A percentile compares a stretch with the other conserved stretches of the same genome.
Evolutionary conservation across 2,329 filamentous ascomycete genomes (phyloP).

Genomic region (Xylaria sp.): DNA sequence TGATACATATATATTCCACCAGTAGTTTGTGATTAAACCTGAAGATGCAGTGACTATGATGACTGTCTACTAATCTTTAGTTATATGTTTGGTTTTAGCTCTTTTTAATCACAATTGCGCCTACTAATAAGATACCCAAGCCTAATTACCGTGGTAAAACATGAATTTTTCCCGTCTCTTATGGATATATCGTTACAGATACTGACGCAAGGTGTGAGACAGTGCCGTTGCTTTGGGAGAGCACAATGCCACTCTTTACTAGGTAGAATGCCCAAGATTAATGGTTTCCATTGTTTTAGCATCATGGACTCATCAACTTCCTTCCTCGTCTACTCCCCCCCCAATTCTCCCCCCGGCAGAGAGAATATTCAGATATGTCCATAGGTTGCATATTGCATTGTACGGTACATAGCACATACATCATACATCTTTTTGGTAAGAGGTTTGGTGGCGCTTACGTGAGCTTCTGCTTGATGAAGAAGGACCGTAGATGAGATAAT

Average conservation of each 20-base stretch:
- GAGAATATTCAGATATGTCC: neutral
- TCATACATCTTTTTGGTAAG: neutral
- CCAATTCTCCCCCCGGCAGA: neutral
- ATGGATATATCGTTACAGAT: slow-evolving; percentile 39
- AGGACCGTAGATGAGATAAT: slow-evolving; percentile 90
- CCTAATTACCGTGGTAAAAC: neutral
- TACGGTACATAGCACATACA: slow-evolving; percentile 16
- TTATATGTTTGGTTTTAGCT: neutral
- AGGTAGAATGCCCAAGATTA: neutral
- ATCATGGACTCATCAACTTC: neutral
- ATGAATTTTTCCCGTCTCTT: slow-evolving; percentile 22
- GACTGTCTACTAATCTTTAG: neutral
- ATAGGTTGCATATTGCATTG: neutral
- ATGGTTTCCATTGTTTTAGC: neutral
- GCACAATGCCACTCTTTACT: neutral
- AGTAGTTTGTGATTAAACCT: slow-evolving; percentile 36
- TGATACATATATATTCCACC: slow-evolving; percentile 24
- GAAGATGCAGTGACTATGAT: neutral
- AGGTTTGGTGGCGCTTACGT: slow-evolving; percentile 67
- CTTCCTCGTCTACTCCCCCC: neutral
- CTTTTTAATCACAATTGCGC: neutral
- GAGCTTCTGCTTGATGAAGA: slow-evolving; percentile 99
- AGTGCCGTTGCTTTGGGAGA: neutral
- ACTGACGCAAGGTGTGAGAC: neutral
- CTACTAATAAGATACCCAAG: neutral